Percentiles rank a stretch among this genome's conserved stretches.
Evolutionary conservation across 2,329 filamentous ascomycete species (phyloP).

Genomic region (Aspergillus calidoustus): DNA sequence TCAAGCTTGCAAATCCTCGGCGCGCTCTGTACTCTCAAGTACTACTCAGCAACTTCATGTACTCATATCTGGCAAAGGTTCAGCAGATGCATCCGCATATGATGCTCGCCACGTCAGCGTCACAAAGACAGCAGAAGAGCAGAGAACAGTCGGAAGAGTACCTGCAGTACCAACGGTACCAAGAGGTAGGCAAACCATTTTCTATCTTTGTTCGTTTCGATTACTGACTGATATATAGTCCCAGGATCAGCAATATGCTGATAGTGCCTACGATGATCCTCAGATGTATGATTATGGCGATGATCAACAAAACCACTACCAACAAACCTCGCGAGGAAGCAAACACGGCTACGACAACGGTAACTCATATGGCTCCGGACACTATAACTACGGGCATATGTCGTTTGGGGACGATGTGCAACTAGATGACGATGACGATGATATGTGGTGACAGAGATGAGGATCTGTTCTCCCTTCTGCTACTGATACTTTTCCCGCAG

Average conservation of each 20-base stretch:
- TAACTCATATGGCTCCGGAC: slow-evolving; percentile 39
- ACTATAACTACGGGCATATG: slow-evolving; percentile 46
- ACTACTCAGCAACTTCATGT: slow-evolving; percentile 98
- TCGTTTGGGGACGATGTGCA: slow-evolving; percentile 48
- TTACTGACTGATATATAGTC: slow-evolving; percentile 21
- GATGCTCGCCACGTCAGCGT: slow-evolving; percentile 78
- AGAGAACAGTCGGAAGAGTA: slow-evolving; percentile 49
- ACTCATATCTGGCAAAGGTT: slow-evolving; percentile 96
- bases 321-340: slow-evolving; percentile 43
- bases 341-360: slow-evolving; percentile 46
- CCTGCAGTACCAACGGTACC: slow-evolving; percentile 51
- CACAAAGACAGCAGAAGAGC: slow-evolving; percentile 62
- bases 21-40: slow-evolving; percentile 93
- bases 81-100: slow-evolving; percentile 98
- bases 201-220: not conserved
- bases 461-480: slow-evolving; percentile 26
- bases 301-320: slow-evolving; percentile 43
- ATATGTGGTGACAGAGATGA: slow-evolving; percentile 52
- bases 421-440: slow-evolving; percentile 50
- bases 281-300: slow-evolving; percentile 58
- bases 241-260: slow-evolving; percentile 41
- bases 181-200: slow-evolving; percentile 43
- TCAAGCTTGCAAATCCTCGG: slow-evolving; percentile 96
- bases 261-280: slow-evolving; percentile 54
- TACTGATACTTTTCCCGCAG: slow-evolving; percentile 33